A percentile compares a stretch with the other conserved stretches of the same genome.
Conservation (phyloP, 352 stramenopile genomes). For the Globisporangium yorkense region DNA sequence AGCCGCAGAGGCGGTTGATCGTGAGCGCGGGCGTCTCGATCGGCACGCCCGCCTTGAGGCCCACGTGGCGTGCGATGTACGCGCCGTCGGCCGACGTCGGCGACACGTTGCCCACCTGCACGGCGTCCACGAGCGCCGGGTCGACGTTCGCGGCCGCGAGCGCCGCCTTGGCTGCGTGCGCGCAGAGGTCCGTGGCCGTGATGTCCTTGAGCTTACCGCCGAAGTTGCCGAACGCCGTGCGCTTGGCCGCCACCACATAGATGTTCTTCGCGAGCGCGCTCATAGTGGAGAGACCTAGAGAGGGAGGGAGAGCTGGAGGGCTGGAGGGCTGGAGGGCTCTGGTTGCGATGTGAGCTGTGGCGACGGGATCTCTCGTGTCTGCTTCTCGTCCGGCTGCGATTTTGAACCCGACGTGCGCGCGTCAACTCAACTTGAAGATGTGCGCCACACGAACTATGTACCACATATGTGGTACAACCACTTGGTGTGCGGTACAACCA, state of each 20-base stretch:
- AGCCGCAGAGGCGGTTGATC: conserved; percentile 97
- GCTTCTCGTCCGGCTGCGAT: background rate
- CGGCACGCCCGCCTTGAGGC: conserved; percentile 86
- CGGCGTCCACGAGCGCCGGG: conserved; percentile 83
- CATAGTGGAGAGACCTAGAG: conserved; percentile 12
- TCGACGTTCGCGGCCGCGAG: conserved; percentile 75
- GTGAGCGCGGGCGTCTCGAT: conserved; percentile 92
- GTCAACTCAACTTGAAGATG: background rate
- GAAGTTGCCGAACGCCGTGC: conserved; percentile 94
- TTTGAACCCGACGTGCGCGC: background rate
- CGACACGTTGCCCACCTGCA: conserved; percentile 97
- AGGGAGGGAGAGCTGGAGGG: background rate
- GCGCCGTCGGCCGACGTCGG: conserved; percentile 90
- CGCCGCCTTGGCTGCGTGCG: conserved; percentile 84
- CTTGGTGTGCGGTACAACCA: too few relatives aligned
- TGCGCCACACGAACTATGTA: too few relatives aligned
- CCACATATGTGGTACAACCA: too few relatives aligned
- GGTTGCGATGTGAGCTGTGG: conserved; percentile 1
- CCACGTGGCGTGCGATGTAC: conserved; percentile 95
- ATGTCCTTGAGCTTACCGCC: conserved; percentile 92
- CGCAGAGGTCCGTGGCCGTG: conserved; percentile 89
- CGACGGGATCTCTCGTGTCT: background rate
- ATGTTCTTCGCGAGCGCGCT: conserved; percentile 75
- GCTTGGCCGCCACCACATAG: conserved; percentile 95
- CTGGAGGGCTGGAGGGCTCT: background rate